Evolutionary conservation across 441 rosid species (phyloP).

Genomic region (Croton setiger): DNA sequence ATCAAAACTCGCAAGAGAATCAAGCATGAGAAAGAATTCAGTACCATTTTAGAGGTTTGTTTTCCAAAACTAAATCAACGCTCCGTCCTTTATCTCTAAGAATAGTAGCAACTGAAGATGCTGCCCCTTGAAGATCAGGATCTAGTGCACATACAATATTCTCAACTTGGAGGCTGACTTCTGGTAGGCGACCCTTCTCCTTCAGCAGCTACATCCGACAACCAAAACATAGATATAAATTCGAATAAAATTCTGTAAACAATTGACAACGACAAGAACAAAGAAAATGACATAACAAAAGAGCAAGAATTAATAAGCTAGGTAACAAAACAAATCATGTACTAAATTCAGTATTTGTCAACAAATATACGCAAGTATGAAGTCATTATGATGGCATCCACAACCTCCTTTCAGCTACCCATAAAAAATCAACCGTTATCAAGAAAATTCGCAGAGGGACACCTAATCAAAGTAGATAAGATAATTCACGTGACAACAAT

Average conservation of each 20-base stretch:
- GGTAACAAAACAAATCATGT: background rate
- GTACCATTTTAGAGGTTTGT: constrained; percentile 82
- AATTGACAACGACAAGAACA: background rate
- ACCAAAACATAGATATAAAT: constrained; percentile 9
- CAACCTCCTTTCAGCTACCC: background rate
- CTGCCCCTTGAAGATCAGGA: constrained; percentile 72
- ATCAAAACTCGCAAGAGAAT: background rate
- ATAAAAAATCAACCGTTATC: background rate
- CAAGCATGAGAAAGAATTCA: background rate
- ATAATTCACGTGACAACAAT: background rate
- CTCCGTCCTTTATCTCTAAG: constrained; percentile 74
- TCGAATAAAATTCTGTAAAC: background rate
- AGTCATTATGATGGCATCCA: background rate
- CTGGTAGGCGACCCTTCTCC: constrained; percentile 76
- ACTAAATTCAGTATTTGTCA: background rate
- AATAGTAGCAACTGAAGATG: constrained; percentile 65
- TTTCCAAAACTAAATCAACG: constrained; percentile 83
- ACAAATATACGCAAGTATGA: background rate
- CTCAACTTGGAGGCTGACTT: constrained; percentile 54
- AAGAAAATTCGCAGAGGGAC: background rate
- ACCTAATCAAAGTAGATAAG: background rate
- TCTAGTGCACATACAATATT: constrained; percentile 83
- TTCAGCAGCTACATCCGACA: constrained; percentile 53
- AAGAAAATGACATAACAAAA: background rate
- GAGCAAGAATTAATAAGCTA: background rate